These are phyloP conservation scores for Saccharomyces hybrid DNA, from an alignment of 1,139 yeast genomes.

Conservation along the genomic window DNA sequence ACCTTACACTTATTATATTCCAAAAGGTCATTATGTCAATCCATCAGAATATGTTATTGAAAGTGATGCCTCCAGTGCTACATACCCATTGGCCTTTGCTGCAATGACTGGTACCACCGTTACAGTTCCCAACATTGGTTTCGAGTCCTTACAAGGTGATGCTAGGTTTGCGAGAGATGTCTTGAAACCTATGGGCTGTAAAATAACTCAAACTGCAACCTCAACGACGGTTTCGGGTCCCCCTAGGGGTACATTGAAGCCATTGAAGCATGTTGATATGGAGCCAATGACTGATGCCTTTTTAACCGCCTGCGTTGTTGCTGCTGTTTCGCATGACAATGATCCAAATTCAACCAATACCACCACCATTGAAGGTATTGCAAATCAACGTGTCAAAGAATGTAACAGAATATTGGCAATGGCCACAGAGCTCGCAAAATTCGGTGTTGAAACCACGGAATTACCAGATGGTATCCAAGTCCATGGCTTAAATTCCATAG, in stretches of 20 bases:
- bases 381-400: constrained; percentile 95
- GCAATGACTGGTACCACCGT: constrained; percentile 95
- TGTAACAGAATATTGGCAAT: constrained; percentile 95
- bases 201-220: constrained; percentile 68
- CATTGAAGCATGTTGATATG: constrained; percentile 81
- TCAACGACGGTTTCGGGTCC: constrained; percentile 94
- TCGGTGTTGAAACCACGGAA: constrained; percentile 81
- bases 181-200: constrained; percentile 90
- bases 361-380: constrained; percentile 88
- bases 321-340: constrained; percentile 62
- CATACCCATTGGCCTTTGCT: constrained; percentile 95
- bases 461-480: constrained; percentile 89
- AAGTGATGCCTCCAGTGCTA: constrained; percentile 98
- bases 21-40: constrained; percentile 69
- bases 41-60: constrained; percentile 85
- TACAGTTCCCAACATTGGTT: constrained; percentile 91
- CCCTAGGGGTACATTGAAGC: constrained; percentile 54
- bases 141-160: constrained; percentile 89
- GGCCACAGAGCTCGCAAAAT: constrained; percentile 80
- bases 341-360: constrained; percentile 34
- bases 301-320: constrained; percentile 92
- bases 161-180: constrained; percentile 95
- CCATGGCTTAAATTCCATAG: constrained; percentile 49
- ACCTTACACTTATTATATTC: constrained; percentile 81
- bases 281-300: constrained; percentile 99